Conservation (phyloP, 257 asterid genomes). For the Fraxinus americana region DNA sequence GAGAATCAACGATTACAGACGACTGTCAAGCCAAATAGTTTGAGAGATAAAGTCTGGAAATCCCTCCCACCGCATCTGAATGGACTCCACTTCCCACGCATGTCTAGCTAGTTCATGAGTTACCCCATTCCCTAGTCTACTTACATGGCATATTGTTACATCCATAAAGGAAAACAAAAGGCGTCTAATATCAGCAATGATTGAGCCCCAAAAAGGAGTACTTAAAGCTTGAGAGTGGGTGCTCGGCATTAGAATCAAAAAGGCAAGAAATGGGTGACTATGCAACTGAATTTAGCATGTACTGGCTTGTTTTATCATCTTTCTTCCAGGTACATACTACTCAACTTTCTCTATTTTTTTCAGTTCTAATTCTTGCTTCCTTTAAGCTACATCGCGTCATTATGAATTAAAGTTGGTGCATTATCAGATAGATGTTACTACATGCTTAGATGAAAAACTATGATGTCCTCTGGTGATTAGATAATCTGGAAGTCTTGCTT, state of each 20-base stretch:
- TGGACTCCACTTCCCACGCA: too few relatives aligned
- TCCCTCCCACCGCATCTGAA: too few relatives aligned
- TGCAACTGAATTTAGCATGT: slow-evolving; percentile 17
- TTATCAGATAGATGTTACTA: neutral
- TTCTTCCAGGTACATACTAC: slow-evolving; percentile 21
- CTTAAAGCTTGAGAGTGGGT: slow-evolving; percentile 25
- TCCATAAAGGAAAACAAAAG: too few relatives aligned
- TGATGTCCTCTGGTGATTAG: neutral
- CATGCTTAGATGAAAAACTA: neutral
- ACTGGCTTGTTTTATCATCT: slow-evolving; percentile 9
- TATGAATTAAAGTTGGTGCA: neutral
- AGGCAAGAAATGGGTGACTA: slow-evolving; percentile 19
- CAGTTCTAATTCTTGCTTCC: neutral
- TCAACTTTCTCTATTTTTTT: slow-evolving; percentile 15
- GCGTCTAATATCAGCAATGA: slow-evolving; percentile 29
- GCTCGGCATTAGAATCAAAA: slow-evolving; percentile 22
- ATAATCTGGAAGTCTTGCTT: neutral
- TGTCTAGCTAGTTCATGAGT: slow-evolving; percentile 25
- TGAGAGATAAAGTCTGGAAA: too few relatives aligned
- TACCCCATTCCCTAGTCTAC: too few relatives aligned
- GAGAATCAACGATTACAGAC: too few relatives aligned
- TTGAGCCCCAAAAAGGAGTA: slow-evolving; percentile 19
- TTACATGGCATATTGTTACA: too few relatives aligned
- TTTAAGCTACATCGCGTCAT: neutral
- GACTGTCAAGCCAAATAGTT: slow-evolving; percentile 7